A percentile compares a stretch with the other conserved stretches of the same genome.
phyloP scores from a whole-genome alignment of 2,329 filamentous ascomycete species.

The Pyrenochaeta sp. region DNA sequence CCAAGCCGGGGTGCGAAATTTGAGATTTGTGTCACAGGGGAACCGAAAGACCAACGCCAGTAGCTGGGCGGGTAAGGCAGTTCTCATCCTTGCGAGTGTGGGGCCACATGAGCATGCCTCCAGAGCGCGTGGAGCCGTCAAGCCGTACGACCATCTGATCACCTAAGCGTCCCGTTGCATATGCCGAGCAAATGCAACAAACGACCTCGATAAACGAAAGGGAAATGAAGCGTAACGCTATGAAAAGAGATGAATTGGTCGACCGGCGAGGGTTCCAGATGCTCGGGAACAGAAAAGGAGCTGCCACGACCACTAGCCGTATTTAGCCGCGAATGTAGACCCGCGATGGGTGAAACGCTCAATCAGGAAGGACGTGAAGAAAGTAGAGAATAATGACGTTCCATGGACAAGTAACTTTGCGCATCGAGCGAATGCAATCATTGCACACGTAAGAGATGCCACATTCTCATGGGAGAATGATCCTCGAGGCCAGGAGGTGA shows the following conservation, averaged over 20 bases:
- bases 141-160: constrained; percentile 31
- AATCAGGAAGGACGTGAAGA: constrained; percentile 29
- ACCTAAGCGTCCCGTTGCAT: constrained; percentile 2
- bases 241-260: background rate
- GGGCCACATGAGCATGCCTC: constrained; percentile 30
- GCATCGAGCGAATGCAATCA: background rate
- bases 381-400: background rate
- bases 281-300: constrained; percentile 2
- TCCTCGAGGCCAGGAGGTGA: background rate
- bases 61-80: constrained; percentile 10
- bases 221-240: constrained; percentile 1
- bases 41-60: constrained; percentile 1
- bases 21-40: constrained; percentile 11
- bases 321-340: constrained; percentile 28
- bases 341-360: constrained; percentile 8
- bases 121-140: constrained; percentile 32
- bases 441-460: background rate
- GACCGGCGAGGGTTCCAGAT: constrained; percentile 1
- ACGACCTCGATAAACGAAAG: background rate
- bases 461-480: background rate
- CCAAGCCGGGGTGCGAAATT: constrained; percentile 32
- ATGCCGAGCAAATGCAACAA: constrained; percentile 9
- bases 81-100: constrained; percentile 14
- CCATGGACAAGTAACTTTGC: background rate
- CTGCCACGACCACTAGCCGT: constrained; percentile 25